Evolutionary conservation across 2,329 filamentous ascomycete species (phyloP).

Genomic region (Fusarium torulosum): DNA sequence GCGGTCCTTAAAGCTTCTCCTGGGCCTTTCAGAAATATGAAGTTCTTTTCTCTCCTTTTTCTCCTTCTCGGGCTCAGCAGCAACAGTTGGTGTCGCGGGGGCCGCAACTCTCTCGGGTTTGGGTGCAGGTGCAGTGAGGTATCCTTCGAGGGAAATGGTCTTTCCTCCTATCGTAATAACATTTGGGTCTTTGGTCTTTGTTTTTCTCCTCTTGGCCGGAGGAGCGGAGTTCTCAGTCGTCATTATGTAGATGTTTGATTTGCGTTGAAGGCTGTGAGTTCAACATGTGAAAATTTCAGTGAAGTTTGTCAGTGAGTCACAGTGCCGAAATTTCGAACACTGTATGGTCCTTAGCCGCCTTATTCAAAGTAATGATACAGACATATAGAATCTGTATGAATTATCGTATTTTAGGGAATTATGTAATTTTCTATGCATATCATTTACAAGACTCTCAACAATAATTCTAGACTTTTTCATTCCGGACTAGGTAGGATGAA

Average conservation of each 20-base stretch:
- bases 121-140: constrained; percentile 55
- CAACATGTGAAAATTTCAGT: constrained; percentile 25
- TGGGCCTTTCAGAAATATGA: not conserved
- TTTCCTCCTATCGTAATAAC: constrained; percentile 63
- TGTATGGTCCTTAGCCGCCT: not conserved
- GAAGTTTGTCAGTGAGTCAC: constrained; percentile 1
- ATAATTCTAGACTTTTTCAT: too few species aligned
- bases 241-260: constrained; percentile 36
- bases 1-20: constrained; percentile 19
- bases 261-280: not conserved
- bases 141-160: constrained; percentile 63
- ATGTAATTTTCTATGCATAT: too few species aligned
- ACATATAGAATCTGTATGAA: too few species aligned
- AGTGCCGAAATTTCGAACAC: not conserved
- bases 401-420: too few species aligned
- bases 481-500: too few species aligned
- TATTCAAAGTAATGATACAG: too few species aligned
- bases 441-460: too few species aligned
- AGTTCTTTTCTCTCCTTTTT: constrained; percentile 1
- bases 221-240: constrained; percentile 42
- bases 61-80: not conserved
- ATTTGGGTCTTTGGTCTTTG: constrained; percentile 52
- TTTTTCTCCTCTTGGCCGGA: constrained; percentile 57
- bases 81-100: not conserved
- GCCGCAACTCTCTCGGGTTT: constrained; percentile 32